These are phyloP conservation scores for Solanum tarijense DNA, from an alignment of 257 asterid species.

Conservation along the genomic window DNA sequence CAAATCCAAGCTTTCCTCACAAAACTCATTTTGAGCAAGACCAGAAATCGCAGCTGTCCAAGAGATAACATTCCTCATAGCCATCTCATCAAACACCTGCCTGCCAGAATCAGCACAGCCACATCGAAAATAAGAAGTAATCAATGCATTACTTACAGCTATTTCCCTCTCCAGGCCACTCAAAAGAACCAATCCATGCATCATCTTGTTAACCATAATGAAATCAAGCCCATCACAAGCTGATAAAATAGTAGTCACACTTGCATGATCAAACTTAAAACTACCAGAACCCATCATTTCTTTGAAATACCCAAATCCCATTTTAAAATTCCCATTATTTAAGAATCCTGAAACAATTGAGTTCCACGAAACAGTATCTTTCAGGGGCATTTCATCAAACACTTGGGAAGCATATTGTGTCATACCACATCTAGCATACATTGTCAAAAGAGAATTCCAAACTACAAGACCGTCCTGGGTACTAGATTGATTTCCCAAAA, in stretches of 20 bases:
- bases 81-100: slow-evolving; percentile 55
- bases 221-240: slow-evolving; percentile 39
- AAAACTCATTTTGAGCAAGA: slow-evolving; percentile 46
- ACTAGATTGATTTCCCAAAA: neutral
- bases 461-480: slow-evolving; percentile 6
- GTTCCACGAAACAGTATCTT: slow-evolving; percentile 78
- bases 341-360: slow-evolving; percentile 68
- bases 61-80: slow-evolving; percentile 60
- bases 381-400: slow-evolving; percentile 68
- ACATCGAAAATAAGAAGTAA: slow-evolving; percentile 56
- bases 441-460: slow-evolving; percentile 46
- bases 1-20: slow-evolving; percentile 50
- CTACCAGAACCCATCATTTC: slow-evolving; percentile 18
- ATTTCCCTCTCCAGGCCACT: slow-evolving; percentile 52
- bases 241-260: slow-evolving; percentile 52
- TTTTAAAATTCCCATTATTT: slow-evolving; percentile 21
- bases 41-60: slow-evolving; percentile 88
- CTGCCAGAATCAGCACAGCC: slow-evolving; percentile 38
- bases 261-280: slow-evolving; percentile 48
- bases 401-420: slow-evolving; percentile 36
- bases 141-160: slow-evolving; percentile 61
- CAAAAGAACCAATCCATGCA: slow-evolving; percentile 50
- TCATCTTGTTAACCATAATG: slow-evolving; percentile 26
- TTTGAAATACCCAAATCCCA: slow-evolving; percentile 50
- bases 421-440: slow-evolving; percentile 39